Evolutionary conservation across 129 eudicot species (phyloP).

Genomic region (Flaveria bidentis): DNA sequence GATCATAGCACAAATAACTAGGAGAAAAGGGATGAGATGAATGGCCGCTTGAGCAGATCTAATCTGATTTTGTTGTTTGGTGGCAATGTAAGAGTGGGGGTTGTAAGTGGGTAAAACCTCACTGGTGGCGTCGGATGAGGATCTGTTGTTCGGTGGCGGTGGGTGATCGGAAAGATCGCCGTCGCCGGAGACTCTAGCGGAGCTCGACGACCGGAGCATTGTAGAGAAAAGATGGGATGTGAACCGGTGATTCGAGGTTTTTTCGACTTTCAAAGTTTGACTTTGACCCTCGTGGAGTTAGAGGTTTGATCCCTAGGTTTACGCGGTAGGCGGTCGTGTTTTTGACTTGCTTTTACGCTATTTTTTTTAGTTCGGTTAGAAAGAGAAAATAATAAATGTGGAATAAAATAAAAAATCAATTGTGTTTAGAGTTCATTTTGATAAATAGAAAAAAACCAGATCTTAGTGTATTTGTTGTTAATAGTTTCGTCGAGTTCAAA

Average conservation of each 20-base stretch:
- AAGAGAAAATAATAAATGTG: no score
- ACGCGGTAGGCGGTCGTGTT: background rate
- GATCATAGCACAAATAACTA: slow-evolving; percentile 48
- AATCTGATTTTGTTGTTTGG: slow-evolving; percentile 46
- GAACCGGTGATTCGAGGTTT: background rate
- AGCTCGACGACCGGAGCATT: slow-evolving; percentile 39
- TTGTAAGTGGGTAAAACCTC: slow-evolving; percentile 44
- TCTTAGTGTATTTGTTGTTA: no score
- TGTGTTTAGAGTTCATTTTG: no score
- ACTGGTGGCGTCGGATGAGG: background rate
- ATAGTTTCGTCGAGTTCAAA: no score
- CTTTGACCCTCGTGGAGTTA: background rate
- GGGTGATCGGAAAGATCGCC: slow-evolving; percentile 40
- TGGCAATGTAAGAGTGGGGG: slow-evolving; percentile 48
- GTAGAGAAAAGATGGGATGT: no score
- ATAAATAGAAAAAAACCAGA: no score
- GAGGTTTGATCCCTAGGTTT: background rate
- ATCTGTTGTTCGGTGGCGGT: background rate
- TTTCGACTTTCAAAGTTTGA: background rate
- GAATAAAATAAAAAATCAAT: no score
- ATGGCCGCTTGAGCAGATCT: slow-evolving; percentile 61
- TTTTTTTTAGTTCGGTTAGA: no score
- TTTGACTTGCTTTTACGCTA: background rate
- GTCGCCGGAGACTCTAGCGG: slow-evolving; percentile 51
- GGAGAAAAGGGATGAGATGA: slow-evolving; percentile 53